Base-by-base conservation (phyloP, 495 filamentous ascomycete species). In the Cercophora scortea region DNA sequence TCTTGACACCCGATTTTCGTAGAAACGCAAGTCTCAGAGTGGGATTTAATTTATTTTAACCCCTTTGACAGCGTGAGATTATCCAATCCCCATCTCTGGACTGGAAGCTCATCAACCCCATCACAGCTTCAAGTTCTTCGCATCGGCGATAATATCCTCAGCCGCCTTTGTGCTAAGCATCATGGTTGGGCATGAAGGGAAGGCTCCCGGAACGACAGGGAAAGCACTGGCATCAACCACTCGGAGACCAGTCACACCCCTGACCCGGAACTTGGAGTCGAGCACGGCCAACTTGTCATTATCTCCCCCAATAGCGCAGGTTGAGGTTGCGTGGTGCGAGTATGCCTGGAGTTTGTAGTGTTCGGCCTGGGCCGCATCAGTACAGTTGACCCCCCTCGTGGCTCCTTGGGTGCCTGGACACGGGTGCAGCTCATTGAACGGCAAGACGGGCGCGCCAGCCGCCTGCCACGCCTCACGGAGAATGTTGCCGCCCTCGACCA, bases 141-240 rank as follows among this genome's bases (percentile, higher is more conserved):
- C 85, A 60, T 88, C 77, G 4, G 61, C 68, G 38, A 81, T 53
- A 40, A 85, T 83, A 18, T 81, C 80, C 45, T 80, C 81, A 0
- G 79, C 73, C 2, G 82, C 83, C 72, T 85, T 85, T 59, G 81
- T 78, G 43, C 74, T 76, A 19, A 85, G 57, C 74, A 84, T 82
- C 59, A 84, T 84, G 2, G 80, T 81, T 5, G 82, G 74, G 40
- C 79, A 61, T 18, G 71, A 71, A n/a, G 80, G 76, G 42, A 81
- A 86, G n/a, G 74, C 76, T 0, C 83, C 83, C 0, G 75, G 77
- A n/a, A 78, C 74, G 12, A 64, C 60, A 0, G 80, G 76, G 53
- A 79, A 80, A 2, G 70, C 59, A 45, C 69, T 74, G 6, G 77
- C 80, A 57, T 84, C 81, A 18, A 84, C 79, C 1, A 81, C 77